Evolutionary conservation across 345 rosid genomes (phyloP).

Genomic region (Cardamine chenopodiifolia): DNA sequence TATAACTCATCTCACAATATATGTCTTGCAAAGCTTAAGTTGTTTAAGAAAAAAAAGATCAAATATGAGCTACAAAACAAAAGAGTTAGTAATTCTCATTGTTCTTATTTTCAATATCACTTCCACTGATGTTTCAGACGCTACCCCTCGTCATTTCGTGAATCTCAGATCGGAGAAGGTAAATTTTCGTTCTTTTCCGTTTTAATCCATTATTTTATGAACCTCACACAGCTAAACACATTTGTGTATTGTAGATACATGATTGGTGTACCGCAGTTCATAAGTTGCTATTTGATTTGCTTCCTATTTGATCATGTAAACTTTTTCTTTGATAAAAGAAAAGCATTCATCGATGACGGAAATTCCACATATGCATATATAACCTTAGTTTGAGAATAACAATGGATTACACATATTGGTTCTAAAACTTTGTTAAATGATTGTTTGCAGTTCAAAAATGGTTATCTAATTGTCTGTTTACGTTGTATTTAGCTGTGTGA

Average conservation of each 20-base stretch:
- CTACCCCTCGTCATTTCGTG: conserved; percentile 26
- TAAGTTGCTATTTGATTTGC: not conserved
- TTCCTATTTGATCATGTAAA: not conserved
- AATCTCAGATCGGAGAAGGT: conserved; percentile 23
- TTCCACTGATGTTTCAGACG: conserved; percentile 34
- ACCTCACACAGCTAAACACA: not conserved
- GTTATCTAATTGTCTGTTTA: not conserved
- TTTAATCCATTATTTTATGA: not conserved
- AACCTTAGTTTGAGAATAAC: not conserved
- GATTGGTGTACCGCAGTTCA: not conserved
- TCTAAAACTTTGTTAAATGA: not conserved
- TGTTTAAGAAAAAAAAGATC: not conserved
- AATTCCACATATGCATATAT: not conserved
- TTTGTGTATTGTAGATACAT: not conserved
- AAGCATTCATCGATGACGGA: not conserved
- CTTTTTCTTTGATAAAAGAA: too few relatives aligned
- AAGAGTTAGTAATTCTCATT: conserved; percentile 12
- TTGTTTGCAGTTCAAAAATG: not conserved
- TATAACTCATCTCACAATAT: conserved; percentile 44
- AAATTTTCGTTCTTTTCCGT: not conserved
- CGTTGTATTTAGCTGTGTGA: not conserved
- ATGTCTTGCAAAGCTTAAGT: conserved; percentile 15
- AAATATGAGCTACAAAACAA: conserved; percentile 31
- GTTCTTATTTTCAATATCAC: conserved; percentile 26
- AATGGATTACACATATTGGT: not conserved